Evolutionary conservation across 2,329 filamentous ascomycete genomes (phyloP).

Genomic region (Penicillium sp.): DNA sequence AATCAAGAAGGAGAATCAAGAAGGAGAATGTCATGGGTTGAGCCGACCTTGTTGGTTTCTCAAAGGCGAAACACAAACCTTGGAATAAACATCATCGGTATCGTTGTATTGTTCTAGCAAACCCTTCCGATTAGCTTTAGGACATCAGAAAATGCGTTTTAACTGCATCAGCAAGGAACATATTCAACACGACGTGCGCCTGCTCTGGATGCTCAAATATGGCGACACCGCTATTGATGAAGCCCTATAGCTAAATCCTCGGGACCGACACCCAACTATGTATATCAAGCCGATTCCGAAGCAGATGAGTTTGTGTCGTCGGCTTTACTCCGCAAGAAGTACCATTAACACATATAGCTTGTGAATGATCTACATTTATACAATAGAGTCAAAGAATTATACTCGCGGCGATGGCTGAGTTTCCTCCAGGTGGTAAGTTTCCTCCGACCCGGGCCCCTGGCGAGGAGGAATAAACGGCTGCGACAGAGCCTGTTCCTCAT

Average conservation of each 20-base stretch:
- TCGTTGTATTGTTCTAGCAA: no score
- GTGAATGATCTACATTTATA: no score
- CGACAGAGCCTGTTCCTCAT: slow-evolving; percentile 29
- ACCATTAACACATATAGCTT: no score
- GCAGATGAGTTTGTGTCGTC: slow-evolving; percentile 17
- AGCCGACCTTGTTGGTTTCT: no score
- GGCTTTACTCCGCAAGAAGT: slow-evolving; percentile 31
- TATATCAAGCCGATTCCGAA: slow-evolving; percentile 12
- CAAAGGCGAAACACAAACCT: no score
- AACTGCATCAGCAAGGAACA: no score
- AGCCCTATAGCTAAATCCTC: slow-evolving; percentile 28
- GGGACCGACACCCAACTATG: slow-evolving; percentile 28
- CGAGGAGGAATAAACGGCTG: slow-evolving; percentile 13
- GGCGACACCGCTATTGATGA: slow-evolving; percentile 30
- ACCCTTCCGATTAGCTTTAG: no score
- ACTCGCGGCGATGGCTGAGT: background rate
- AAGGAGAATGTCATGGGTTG: no score
- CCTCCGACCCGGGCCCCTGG: slow-evolving; percentile 14
- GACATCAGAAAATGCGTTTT: no score
- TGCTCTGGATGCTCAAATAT: slow-evolving; percentile 26
- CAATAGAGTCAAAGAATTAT: no score
- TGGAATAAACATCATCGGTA: no score
- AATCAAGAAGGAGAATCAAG: no score
- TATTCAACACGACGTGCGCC: slow-evolving; percentile 25
- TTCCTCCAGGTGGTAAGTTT: slow-evolving; percentile 25